These are phyloP conservation scores for Jasminum sambac DNA, from an alignment of 257 asterid genomes.

Conservation along the genomic window DNA sequence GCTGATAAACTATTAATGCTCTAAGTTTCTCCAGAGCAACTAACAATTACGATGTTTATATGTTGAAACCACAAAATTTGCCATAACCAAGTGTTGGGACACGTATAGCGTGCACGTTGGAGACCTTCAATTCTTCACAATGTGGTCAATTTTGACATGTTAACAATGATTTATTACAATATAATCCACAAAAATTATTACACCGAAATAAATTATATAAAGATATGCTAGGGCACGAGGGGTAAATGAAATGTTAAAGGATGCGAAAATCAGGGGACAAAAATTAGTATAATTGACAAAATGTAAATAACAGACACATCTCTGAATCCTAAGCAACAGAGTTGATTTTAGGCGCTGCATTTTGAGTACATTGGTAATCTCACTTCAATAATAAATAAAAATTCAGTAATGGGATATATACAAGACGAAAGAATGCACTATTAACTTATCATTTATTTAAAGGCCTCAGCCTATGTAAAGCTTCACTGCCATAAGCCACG, in stretches of 20 bases:
- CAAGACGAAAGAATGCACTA: neutral
- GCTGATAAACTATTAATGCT: neutral
- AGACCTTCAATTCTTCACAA: constrained; percentile 17
- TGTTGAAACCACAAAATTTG: neutral
- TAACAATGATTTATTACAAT: neutral
- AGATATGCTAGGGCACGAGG: neutral
- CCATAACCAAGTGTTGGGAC: constrained; percentile 4
- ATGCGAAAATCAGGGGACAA: neutral
- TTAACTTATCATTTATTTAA: neutral
- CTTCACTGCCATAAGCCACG: neutral
- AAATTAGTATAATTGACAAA: neutral
- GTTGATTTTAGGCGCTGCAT: neutral
- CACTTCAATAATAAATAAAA: neutral
- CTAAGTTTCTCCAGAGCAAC: neutral
- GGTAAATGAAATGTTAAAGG: neutral
- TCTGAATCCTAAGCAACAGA: neutral
- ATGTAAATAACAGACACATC: neutral
- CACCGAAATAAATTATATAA: neutral
- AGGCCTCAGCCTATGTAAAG: neutral
- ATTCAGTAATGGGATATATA: neutral
- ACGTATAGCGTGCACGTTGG: neutral
- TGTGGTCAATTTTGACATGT: constrained; percentile 1
- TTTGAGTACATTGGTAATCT: neutral
- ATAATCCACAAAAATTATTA: neutral
- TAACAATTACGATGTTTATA: neutral